Evolutionary conservation across 2,329 filamentous ascomycete species (phyloP).

Genomic region (Cladosporium halotolerans): DNA sequence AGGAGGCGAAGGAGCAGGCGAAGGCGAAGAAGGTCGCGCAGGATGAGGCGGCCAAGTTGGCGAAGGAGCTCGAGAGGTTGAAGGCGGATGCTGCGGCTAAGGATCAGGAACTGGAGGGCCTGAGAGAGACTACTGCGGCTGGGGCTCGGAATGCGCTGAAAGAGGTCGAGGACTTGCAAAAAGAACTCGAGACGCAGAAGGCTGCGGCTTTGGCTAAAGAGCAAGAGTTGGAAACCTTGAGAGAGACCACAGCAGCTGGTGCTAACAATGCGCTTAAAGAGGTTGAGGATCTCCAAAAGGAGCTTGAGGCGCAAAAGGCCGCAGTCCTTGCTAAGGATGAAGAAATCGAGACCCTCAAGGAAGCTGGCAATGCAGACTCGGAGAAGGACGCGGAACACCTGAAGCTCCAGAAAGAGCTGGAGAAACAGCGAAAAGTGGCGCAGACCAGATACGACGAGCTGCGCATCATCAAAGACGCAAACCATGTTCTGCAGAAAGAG

Average conservation of each 20-base stretch:
- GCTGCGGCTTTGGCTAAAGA: conserved; percentile 1
- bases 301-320: conserved; percentile 7
- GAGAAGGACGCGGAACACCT: conserved; percentile 6
- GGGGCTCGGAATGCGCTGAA: neutral
- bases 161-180: neutral
- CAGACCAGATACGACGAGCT: conserved; percentile 10
- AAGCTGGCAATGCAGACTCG: neutral
- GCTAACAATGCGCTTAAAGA: neutral
- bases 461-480: conserved; percentile 11
- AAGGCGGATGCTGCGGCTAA: conserved; percentile 17
- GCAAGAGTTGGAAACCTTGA: conserved; percentile 6
- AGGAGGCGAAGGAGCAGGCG: conserved; percentile 27
- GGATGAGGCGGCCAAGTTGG: conserved; percentile 12
- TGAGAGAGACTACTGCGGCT: conserved; percentile 1
- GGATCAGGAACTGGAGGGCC: conserved; percentile 5
- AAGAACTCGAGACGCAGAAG: conserved; percentile 11
- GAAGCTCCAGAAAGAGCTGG: conserved; percentile 7
- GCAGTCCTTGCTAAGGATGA: conserved; percentile 1
- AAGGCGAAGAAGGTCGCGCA: conserved; percentile 22
- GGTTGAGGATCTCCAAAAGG: conserved; percentile 4
- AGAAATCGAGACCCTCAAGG: neutral
- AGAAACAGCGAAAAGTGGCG: conserved; percentile 7
- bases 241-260: neutral
- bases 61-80: conserved; percentile 20
- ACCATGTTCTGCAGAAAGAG: conserved; percentile 11